Conservation (phyloP, 1,284 basidiomycete genomes). For the Gastroboletus turbinatus region DNA sequence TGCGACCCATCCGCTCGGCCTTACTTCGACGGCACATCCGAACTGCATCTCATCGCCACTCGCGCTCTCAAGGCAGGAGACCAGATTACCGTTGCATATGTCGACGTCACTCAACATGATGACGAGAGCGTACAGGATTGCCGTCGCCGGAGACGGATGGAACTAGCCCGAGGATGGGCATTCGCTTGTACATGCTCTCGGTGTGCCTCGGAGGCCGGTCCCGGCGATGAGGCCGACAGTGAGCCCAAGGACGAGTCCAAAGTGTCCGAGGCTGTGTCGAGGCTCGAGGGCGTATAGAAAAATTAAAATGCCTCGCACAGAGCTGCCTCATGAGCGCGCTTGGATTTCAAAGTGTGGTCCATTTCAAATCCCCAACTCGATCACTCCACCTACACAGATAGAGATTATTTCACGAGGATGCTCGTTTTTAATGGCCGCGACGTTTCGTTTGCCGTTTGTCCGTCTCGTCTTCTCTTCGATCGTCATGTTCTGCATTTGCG, state of each 20-base stretch:
- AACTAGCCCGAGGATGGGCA: constrained; percentile 77
- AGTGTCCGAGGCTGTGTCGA: constrained; percentile 49
- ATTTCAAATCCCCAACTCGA: background rate
- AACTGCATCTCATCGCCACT: constrained; percentile 66
- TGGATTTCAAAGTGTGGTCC: background rate
- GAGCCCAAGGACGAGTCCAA: constrained; percentile 57
- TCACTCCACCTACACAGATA: background rate
- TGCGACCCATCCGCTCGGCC: constrained; percentile 66
- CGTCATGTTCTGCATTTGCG: background rate
- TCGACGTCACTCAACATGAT: constrained; percentile 57
- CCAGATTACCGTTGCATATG: constrained; percentile 70
- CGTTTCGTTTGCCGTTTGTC: background rate
- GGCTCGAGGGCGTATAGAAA: constrained; percentile 37
- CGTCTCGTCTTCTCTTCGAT: background rate
- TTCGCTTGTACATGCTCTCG: constrained; percentile 70
- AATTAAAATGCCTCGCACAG: background rate
- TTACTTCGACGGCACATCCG: constrained; percentile 61
- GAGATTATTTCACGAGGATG: background rate
- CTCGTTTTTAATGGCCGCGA: background rate
- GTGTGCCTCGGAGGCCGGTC: constrained; percentile 55
- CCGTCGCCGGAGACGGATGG: constrained; percentile 61
- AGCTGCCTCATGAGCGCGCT: background rate
- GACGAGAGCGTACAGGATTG: constrained; percentile 55
- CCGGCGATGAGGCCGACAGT: constrained; percentile 39
- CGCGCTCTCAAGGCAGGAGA: constrained; percentile 69